Evolutionary conservation across 306 rosid species (phyloP).

Genomic region (Sicyos baderoa): DNA sequence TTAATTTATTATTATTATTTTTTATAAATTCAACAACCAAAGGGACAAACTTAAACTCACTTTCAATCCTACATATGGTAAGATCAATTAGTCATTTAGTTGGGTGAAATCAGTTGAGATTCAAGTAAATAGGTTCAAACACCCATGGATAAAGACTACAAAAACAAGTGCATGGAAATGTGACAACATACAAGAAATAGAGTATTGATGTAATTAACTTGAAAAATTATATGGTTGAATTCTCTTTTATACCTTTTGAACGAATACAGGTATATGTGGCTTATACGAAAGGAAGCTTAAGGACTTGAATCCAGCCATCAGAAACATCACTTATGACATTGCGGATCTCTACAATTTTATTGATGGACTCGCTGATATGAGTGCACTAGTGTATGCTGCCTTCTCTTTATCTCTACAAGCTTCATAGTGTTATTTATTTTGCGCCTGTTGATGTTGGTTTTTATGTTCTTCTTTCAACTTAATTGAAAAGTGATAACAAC

Average conservation of each 20-base stretch:
- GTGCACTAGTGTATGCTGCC: slow-evolving; percentile 82
- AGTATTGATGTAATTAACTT: background rate
- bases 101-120: background rate
- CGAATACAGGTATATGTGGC: slow-evolving; percentile 71
- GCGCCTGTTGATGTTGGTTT: background rate
- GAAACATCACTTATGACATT: slow-evolving; percentile 81
- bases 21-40: too few relatives aligned
- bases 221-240: background rate
- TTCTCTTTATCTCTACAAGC: background rate
- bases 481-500: background rate
- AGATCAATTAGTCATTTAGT: background rate
- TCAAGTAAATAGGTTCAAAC: background rate
- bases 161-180: background rate
- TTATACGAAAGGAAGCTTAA: slow-evolving; percentile 91
- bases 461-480: slow-evolving; percentile 6
- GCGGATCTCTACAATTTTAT: slow-evolving; percentile 88
- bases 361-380: slow-evolving; percentile 92
- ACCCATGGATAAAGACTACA: background rate
- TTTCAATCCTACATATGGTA: background rate
- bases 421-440: background rate
- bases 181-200: background rate
- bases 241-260: slow-evolving; percentile 24
- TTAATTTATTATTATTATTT: too few relatives aligned
- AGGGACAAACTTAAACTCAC: background rate
- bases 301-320: slow-evolving; percentile 80